These are phyloP conservation scores for Lodderomyces pseudojiufengensis DNA, from an alignment of 1,139 yeast species.

Conservation along the genomic window DNA sequence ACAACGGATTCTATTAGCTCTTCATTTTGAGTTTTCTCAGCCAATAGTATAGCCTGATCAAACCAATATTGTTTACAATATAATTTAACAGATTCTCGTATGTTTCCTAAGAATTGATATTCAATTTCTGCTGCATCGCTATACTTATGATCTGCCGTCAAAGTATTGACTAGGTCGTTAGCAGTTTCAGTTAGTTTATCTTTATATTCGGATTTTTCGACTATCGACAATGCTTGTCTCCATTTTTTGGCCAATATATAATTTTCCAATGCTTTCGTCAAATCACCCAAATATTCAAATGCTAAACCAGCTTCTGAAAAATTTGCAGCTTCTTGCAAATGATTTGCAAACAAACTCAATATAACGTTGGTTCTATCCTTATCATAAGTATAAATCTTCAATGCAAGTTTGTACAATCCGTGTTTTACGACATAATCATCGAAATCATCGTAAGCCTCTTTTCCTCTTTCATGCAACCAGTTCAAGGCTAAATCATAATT, in stretches of 20 bases:
- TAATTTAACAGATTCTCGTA: slow-evolving; percentile 58
- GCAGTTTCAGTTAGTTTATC: slow-evolving; percentile 43
- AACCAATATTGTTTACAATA: slow-evolving; percentile 75
- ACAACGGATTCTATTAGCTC: slow-evolving; percentile 56
- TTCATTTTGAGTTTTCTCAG: slow-evolving; percentile 37
- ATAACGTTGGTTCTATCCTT: slow-evolving; percentile 52
- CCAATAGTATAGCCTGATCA: slow-evolving; percentile 72
- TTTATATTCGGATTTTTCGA: slow-evolving; percentile 34
- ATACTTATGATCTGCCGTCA: slow-evolving; percentile 70
- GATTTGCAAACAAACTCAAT: slow-evolving; percentile 58
- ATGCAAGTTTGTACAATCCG: slow-evolving; percentile 66
- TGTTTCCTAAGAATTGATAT: slow-evolving; percentile 54
- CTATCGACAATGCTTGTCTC: slow-evolving; percentile 76
- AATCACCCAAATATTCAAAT: slow-evolving; percentile 64
- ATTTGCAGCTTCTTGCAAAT: slow-evolving; percentile 51
- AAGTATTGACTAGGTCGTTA: slow-evolving; percentile 53
- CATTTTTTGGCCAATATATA: slow-evolving; percentile 72
- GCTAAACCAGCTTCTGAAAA: slow-evolving; percentile 73
- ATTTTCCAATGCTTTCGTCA: slow-evolving; percentile 61
- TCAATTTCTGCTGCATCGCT: slow-evolving; percentile 83
- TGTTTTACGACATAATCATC: slow-evolving; percentile 70
- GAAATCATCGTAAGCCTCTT: slow-evolving; percentile 53
- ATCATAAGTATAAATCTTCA: slow-evolving; percentile 58
- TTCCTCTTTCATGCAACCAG: slow-evolving; percentile 56
- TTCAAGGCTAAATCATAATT: slow-evolving; percentile 63